Evolutionary conservation across 257 asterid species (phyloP), one percentile per base, ranked within the genome.

Genomic region (Gentiana macrophylla): DNA sequence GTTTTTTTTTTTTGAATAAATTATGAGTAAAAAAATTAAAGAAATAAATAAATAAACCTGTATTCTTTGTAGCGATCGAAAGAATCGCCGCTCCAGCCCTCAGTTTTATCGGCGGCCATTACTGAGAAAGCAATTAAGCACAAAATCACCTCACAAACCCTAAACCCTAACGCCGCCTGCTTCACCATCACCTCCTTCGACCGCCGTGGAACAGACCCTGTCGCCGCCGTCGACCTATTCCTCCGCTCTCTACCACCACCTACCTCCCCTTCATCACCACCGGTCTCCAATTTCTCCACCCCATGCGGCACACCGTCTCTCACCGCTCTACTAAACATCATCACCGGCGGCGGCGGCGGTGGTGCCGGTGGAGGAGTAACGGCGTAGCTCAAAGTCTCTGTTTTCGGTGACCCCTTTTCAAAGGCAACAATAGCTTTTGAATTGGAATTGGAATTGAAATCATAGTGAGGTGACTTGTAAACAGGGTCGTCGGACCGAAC

Each of bases 1-100:
- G 24, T 15, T 15, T 15, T 15, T 15, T 15, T 15, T 15, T 15
- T 15, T 15, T 12, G 50, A 32, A 56, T 50, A 34, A 2, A 32
- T 3, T n/a, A 15, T 51, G 2, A 1, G 2, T 3, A 32, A 10
- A 7, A 33, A 34, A 2, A 1, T 24, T 6, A n/a, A 7, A 61
- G 10, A 65, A 5, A 0, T 34, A 8, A 53, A 56, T 15, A 56
- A 32, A 9, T 3, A 13, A 69, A 87, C 98, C 95, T 63, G 68
- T 87, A 91, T 68, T 91, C 98, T 38, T 51, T 75, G 68, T 91
- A 91, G 33, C 96, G 94, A 74, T 87, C 94, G 70, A 46, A 91
- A 2, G 98, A 91, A 68, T 91, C 98, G n/a, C 98, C 96, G 62
- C 83, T 81, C 98, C 98, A 91, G 1, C 98, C 98, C 50, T 78